Conservation (phyloP, 257 asterid species). For the Solanum gracilifrons region DNA sequence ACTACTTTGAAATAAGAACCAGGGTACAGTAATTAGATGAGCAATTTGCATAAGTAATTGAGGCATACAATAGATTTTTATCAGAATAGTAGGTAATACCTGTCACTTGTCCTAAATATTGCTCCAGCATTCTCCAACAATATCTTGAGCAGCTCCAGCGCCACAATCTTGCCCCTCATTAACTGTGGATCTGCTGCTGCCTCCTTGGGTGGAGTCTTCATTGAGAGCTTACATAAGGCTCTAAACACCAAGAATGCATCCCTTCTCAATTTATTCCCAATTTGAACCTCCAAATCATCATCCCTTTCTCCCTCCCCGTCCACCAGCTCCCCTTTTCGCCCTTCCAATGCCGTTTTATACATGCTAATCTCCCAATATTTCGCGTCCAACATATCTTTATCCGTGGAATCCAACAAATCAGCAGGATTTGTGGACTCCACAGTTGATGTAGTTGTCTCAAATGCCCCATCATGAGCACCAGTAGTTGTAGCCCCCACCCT, state of each 20-base stretch:
- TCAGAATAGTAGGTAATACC: slow-evolving; percentile 29
- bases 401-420: slow-evolving; percentile 93
- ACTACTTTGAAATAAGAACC: background rate
- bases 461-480: slow-evolving; percentile 90
- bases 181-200: slow-evolving; percentile 79
- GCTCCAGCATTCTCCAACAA: slow-evolving; percentile 98
- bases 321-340: slow-evolving; percentile 90
- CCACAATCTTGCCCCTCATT: slow-evolving; percentile 94
- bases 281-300: slow-evolving; percentile 93
- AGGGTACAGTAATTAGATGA: background rate
- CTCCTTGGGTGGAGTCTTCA: slow-evolving; percentile 98
- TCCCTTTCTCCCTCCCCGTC: slow-evolving; percentile 91
- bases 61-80: background rate
- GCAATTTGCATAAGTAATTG: background rate
- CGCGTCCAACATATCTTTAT: slow-evolving; percentile 98
- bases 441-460: slow-evolving; percentile 84
- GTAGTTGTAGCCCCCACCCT: slow-evolving; percentile 28
- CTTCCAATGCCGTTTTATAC: slow-evolving; percentile 96
- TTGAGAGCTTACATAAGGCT: slow-evolving; percentile 89
- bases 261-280: slow-evolving; percentile 87
- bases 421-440: slow-evolving; percentile 97
- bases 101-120: slow-evolving; percentile 90
- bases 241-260: slow-evolving; percentile 96
- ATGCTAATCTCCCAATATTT: slow-evolving; percentile 99
- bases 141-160: slow-evolving; percentile 92